Percentiles rank a stretch among this genome's conserved stretches.
phyloP scores from a whole-genome alignment of 495 filamentous ascomycete genomes.

The Neurospora discreta region DNA sequence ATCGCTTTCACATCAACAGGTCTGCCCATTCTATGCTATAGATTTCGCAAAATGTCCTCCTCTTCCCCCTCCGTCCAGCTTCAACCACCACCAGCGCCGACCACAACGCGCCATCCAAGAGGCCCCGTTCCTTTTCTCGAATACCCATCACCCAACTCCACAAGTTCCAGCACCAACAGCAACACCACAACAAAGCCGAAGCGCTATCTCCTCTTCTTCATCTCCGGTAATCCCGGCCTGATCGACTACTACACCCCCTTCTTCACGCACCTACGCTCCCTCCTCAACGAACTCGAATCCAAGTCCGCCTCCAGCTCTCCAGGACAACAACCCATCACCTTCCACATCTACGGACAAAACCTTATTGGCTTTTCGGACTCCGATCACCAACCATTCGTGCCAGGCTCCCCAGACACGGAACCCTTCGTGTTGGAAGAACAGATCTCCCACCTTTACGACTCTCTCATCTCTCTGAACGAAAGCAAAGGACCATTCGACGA shows the following conservation, averaged over 20 bases:
- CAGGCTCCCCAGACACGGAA: slow-evolving; percentile 2
- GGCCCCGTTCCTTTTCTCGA: slow-evolving; percentile 2
- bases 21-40: background rate
- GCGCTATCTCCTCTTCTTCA: slow-evolving; percentile 44
- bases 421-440: slow-evolving; percentile 51
- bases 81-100: background rate
- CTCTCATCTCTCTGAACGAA: slow-evolving; percentile 8
- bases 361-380: slow-evolving; percentile 60
- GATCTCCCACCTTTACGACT: slow-evolving; percentile 37
- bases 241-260: slow-evolving; percentile 73
- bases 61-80: background rate
- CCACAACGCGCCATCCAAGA: background rate
- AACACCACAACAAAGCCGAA: slow-evolving; percentile 1
- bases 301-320: background rate
- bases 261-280: slow-evolving; percentile 31
- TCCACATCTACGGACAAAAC: slow-evolving; percentile 57
- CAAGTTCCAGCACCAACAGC: slow-evolving; percentile 1
- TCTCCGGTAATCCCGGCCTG: slow-evolving; percentile 81
- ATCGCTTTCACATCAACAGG: background rate
- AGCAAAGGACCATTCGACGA: slow-evolving; percentile 24
- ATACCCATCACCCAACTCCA: slow-evolving; percentile 4
- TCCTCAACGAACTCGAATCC: slow-evolving; percentile 21
- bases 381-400: slow-evolving; percentile 30
- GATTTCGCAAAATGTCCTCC: background rate
- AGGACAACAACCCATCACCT: slow-evolving; percentile 6